Base-by-base conservation (phyloP, 768 basidiomycete genomes). In the Amanita muscaria region DNA sequence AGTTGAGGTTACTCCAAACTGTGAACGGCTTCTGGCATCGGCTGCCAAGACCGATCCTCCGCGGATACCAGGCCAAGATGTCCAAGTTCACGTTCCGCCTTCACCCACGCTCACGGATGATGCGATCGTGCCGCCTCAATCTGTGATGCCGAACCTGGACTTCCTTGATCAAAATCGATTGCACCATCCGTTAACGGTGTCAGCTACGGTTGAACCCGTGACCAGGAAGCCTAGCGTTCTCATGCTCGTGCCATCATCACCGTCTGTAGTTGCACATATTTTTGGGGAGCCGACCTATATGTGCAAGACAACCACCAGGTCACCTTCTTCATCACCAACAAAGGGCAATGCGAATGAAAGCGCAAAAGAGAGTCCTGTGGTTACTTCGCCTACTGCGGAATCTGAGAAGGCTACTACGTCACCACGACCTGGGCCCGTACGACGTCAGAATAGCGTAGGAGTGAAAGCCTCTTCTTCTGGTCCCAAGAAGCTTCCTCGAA, bases 101-200 rank as follows among this genome's bases (percentile, higher is more conserved):
- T 51, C 62, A 42, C 49, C 59, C 36, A 44, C 59, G 12, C 44
- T 42, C 35, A 40, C 50, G 21, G 38, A 54, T 47, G 32, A 36
- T 15, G 27, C 36, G n/a, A 11, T 25, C 7, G 15, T 14, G 3
- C 23, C 22, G 9, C 5, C n/a, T 18, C 31, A 43, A 3, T 14
- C 21, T 22, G 31, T 33, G 21, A 34, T 15, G 11, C n/a, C 2
- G 31, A 23, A 16, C 9, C 1, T 42, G 41, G 31, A 21, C 9
- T 31, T 6, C 21, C 16, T 27, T 24, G 12, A 27, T 9, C 22
- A 11, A 6, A 21, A 35, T 15, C 42, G 34, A 35, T 35, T 33
- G 32, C 42, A 23, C 32, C 32, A 43, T 18, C 40, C 27, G 19
- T 21, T 33, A 31, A 23, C 31, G 5, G 29, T 42, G 8, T 29